Evolutionary conservation across 441 rosid species (phyloP).

Genomic region (Adansonia grandidieri): DNA sequence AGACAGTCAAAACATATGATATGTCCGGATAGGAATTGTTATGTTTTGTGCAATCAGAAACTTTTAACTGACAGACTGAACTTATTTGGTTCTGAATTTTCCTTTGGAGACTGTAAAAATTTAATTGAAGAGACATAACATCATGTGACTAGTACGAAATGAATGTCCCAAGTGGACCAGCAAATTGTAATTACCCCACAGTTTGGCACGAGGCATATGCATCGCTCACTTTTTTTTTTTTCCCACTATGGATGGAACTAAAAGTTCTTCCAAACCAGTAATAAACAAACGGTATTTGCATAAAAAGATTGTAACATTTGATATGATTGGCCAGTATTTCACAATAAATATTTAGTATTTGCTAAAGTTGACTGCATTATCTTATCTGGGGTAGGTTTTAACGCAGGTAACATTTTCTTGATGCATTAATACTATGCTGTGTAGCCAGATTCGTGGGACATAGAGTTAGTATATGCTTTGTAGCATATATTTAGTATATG

Average conservation of each 20-base stretch:
- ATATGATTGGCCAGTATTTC: neutral
- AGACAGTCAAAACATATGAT: neutral
- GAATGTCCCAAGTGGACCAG: constrained; percentile 13
- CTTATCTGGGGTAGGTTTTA: constrained; percentile 13
- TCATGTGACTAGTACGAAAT: constrained; percentile 18
- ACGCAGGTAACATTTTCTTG: neutral
- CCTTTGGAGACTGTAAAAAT: neutral
- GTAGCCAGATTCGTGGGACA: neutral
- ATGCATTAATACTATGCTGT: neutral
- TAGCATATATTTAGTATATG: too few relatives aligned
- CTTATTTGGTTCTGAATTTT: neutral
- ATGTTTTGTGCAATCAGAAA: neutral
- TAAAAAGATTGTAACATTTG: neutral
- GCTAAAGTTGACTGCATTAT: neutral
- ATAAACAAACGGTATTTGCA: neutral
- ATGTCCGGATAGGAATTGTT: neutral
- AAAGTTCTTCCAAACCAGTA: neutral
- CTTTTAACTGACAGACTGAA: neutral
- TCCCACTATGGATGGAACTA: neutral
- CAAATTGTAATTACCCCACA: neutral
- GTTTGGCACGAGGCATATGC: too few relatives aligned
- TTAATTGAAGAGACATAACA: constrained; percentile 7
- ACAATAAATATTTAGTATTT: neutral
- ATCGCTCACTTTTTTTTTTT: neutral
- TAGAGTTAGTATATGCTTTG: too few relatives aligned